Evolutionary conservation across 202 grass and related monocot species (phyloP), one percentile per base, ranked within the genome.

Genomic region (Dendrocalamus latiflorus): DNA sequence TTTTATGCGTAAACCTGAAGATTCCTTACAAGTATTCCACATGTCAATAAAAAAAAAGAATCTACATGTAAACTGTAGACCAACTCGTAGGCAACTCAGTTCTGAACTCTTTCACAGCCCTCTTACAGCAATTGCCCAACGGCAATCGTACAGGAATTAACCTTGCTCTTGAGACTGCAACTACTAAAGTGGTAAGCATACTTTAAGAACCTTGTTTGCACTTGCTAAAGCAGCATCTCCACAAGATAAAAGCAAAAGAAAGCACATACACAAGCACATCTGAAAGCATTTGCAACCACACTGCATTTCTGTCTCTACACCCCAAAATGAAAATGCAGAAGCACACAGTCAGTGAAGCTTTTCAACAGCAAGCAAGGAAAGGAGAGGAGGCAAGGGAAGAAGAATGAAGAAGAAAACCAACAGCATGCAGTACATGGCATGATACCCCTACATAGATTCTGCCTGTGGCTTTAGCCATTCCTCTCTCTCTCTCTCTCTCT

Each of bases 201-300:
- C 83, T 79, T 85, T 85, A 47, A 44, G 34, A 65, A 6, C 56
- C 84, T 67, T 85, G 83, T 72, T 79, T 79, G 75, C 83, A 79
- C 66, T 72, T 48, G 75, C 75, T 78, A 86, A 86, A 86, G 84
- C 69, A 13, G 60, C 67, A 65, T 53, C 67, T 43, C 45, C 58
- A 25, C 48, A 70, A 70, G 64, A 55, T 76, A 72, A 83, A 83
- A 82, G 85, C 43, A 48, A 10, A 14, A 10, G 11, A 56, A 79
- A 88, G 70, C 57, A 48, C 41, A 34, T 15, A 36, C 37, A 43
- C 20, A 37, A 41, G 43, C 41, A 13, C 54, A 24, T 82, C 50
- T 16, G 9, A 36, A 28, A 55, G 20, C 60, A 39, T 22, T 39
- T 75, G 51, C 69, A 30, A 2, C 15, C 48, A 62, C 6, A 26